Evolutionary conservation across 768 basidiomycete genomes (phyloP).

Genomic region (Suillus placidus): DNA sequence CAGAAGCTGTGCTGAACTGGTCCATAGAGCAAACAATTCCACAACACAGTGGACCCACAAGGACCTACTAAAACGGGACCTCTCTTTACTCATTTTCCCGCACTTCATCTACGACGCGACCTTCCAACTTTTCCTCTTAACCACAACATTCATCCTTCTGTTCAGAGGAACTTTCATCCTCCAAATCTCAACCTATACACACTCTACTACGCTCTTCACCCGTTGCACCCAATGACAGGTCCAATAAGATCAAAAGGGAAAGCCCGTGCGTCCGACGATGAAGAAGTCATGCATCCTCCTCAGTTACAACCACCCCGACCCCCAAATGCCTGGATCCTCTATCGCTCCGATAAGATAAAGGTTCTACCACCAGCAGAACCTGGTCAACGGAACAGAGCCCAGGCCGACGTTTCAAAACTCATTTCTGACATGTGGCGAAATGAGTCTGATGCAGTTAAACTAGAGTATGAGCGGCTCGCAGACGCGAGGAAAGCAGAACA

Average conservation of each 20-base stretch:
- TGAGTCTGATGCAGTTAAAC: slow-evolving; percentile 50
- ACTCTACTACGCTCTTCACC: slow-evolving; percentile 10
- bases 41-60: slow-evolving; percentile 39
- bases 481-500: slow-evolving; percentile 58
- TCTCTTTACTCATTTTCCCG: slow-evolving; percentile 27
- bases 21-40: slow-evolving; percentile 31
- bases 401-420: slow-evolving; percentile 65
- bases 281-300: slow-evolving; percentile 32
- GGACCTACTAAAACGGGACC: slow-evolving; percentile 37
- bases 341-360: slow-evolving; percentile 62
- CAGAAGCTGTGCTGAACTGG: slow-evolving; percentile 15
- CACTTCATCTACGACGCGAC: slow-evolving; percentile 30
- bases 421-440: slow-evolving; percentile 68
- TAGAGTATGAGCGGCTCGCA: slow-evolving; percentile 54
- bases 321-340: slow-evolving; percentile 84
- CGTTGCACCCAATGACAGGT: slow-evolving; percentile 25
- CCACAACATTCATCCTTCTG: slow-evolving; percentile 20
- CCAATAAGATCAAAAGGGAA: slow-evolving; percentile 17
- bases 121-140: slow-evolving; percentile 14
- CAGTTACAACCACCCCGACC: slow-evolving; percentile 51
- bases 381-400: slow-evolving; percentile 44
- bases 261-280: slow-evolving; percentile 12
- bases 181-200: slow-evolving; percentile 10
- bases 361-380: slow-evolving; percentile 40
- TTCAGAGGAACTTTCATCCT: slow-evolving; percentile 15